These are phyloP conservation scores for Chytriomyces sp. DNA, from an alignment of 192 early-diverging fungal genomes.

Conservation along the genomic window DNA sequence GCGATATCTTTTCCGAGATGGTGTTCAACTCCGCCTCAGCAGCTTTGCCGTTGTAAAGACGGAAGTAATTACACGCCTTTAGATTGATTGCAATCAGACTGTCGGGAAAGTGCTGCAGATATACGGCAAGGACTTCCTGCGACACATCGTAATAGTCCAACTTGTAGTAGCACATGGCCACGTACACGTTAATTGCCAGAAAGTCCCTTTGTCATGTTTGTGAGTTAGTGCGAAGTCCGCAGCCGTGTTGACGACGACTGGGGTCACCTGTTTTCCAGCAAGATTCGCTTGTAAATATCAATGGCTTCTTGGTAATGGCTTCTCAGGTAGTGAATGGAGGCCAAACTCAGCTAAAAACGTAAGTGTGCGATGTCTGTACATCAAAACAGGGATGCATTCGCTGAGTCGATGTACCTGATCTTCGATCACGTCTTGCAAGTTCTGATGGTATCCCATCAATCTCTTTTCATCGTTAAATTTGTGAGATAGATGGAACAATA, in stretches of 20 bases:
- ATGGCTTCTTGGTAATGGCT: conserved; percentile 73
- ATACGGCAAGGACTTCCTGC: conserved; percentile 66
- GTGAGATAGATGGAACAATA: conserved; percentile 66
- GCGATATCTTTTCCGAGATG: conserved; percentile 53
- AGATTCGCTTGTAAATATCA: conserved; percentile 68
- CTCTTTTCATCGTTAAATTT: conserved; percentile 72
- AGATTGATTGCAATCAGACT: conserved; percentile 63
- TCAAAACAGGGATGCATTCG: neutral
- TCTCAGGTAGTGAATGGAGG: conserved; percentile 67
- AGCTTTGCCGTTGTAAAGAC: conserved; percentile 68
- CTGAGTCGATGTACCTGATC: conserved; percentile 51
- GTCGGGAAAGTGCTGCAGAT: conserved; percentile 63
- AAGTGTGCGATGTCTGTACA: neutral
- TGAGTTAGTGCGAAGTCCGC: neutral
- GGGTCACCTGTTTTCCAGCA: conserved; percentile 56
- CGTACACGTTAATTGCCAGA: conserved; percentile 65
- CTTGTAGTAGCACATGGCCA: conserved; percentile 72
- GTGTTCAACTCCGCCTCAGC: conserved; percentile 62
- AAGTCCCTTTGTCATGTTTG: conserved; percentile 46
- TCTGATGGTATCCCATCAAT: conserved; percentile 67
- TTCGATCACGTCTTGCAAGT: conserved; percentile 67
- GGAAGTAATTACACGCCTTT: conserved; percentile 69
- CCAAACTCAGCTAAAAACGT: conserved; percentile 47
- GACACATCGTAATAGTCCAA: conserved; percentile 71
- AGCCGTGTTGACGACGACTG: neutral